phyloP scores from a whole-genome alignment of 179 eudicot genomes.

The Silene noctiflora region DNA sequence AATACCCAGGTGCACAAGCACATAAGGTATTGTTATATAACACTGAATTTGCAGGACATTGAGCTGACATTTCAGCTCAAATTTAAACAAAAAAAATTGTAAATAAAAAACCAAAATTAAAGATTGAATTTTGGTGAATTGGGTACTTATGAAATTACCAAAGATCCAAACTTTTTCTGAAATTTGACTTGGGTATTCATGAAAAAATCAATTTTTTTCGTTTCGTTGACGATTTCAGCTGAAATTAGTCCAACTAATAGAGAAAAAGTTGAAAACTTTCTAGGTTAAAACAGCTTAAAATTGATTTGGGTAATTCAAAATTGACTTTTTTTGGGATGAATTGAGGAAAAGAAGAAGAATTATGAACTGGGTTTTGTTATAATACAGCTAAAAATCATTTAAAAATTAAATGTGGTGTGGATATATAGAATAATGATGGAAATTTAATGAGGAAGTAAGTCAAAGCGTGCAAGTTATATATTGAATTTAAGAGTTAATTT shows the following conservation, averaged over 20 bases:
- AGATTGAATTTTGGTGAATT: not conserved
- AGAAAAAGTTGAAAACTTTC: not conserved
- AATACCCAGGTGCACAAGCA: slow-evolving; percentile 71
- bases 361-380: slow-evolving; percentile 23
- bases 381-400: not conserved
- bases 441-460: not conserved
- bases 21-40: slow-evolving; percentile 58
- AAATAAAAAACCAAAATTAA: not conserved
- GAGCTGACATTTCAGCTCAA: slow-evolving; percentile 32
- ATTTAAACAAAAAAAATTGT: not conserved
- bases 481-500: not conserved
- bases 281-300: not conserved
- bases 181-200: slow-evolving; percentile 27
- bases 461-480: slow-evolving; percentile 13
- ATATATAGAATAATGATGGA: not conserved
- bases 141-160: not conserved
- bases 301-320: not conserved
- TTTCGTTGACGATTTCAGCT: not conserved
- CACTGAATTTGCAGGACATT: slow-evolving; percentile 53
- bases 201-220: not conserved
- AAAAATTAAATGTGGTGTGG: slow-evolving; percentile 2
- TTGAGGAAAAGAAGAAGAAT: not conserved
- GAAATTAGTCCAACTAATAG: too few relatives aligned
- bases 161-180: not conserved
- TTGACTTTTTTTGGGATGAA: not conserved